A percentile compares a stretch with the other conserved stretches of the same genome.
phyloP scores from a whole-genome alignment of 495 filamentous ascomycete genomes.

The Lophiostoma macrostomum region DNA sequence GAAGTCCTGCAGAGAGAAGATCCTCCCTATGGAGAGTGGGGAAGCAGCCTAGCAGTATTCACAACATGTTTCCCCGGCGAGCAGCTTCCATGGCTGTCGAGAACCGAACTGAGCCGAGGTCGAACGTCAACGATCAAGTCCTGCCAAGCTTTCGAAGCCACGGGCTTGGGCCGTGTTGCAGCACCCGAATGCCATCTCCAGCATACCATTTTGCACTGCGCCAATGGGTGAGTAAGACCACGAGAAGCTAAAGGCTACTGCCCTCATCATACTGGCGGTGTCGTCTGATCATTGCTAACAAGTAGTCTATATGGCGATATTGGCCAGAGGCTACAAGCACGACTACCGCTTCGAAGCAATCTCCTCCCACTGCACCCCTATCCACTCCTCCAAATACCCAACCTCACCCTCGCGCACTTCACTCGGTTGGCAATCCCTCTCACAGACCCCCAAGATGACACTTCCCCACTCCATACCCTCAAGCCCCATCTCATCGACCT shows the following conservation, averaged over 20 bases:
- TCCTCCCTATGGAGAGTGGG: not conserved
- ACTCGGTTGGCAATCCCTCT: constrained; percentile 60
- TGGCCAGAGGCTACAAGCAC: too few relatives aligned
- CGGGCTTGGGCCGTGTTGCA: too few relatives aligned
- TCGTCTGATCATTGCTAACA: too few relatives aligned
- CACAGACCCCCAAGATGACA: constrained; percentile 85
- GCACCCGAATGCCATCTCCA: too few relatives aligned
- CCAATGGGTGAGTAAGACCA: too few relatives aligned
- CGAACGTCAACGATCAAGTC: constrained; percentile 4
- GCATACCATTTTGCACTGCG: too few relatives aligned
- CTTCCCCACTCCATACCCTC: constrained; percentile 99
- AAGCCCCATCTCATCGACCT: constrained; percentile 70
- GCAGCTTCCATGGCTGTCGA: constrained; percentile 27
- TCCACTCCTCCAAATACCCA: constrained; percentile 91
- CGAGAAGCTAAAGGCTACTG: too few relatives aligned
- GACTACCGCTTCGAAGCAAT: constrained; percentile 25
- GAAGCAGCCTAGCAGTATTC: constrained; percentile 5
- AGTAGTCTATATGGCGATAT: too few relatives aligned
- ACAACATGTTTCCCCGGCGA: constrained; percentile 8
- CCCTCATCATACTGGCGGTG: too few relatives aligned
- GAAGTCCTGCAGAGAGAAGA: not conserved
- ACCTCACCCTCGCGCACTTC: constrained; percentile 46
- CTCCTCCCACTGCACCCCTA: constrained; percentile 96
- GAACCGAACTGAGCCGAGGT: constrained; percentile 31
- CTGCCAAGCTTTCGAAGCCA: too few relatives aligned